These are phyloP conservation scores for Tricholoma saponaceum DNA, from an alignment of 768 basidiomycete genomes.

Conservation along the genomic window DNA sequence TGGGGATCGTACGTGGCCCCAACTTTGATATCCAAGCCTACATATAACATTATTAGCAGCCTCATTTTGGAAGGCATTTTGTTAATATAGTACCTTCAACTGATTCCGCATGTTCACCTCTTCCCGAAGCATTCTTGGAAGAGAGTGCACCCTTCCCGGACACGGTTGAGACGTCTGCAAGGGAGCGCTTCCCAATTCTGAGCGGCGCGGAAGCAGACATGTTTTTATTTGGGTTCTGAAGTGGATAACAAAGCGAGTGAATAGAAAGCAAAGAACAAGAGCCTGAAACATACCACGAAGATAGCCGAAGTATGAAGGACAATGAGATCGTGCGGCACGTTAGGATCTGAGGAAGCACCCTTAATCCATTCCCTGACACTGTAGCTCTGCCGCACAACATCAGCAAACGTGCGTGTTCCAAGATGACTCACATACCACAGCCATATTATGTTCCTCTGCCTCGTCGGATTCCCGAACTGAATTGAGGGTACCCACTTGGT, in stretches of 20 bases:
- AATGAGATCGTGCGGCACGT: not conserved
- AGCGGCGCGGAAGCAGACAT: not conserved
- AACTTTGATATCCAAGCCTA: not conserved
- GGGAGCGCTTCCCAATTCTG: too few relatives aligned
- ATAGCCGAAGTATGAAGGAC: not conserved
- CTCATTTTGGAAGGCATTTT: not conserved
- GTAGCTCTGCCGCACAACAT: not conserved
- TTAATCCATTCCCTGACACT: slow-evolving; percentile 1
- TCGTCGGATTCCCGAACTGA: not conserved
- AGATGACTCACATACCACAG: not conserved
- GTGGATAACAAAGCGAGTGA: not conserved
- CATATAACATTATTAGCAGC: too few relatives aligned
- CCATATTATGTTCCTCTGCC: not conserved
- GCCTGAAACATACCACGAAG: not conserved
- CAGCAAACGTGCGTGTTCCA: not conserved
- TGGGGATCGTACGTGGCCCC: not conserved
- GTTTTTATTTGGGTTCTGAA: not conserved
- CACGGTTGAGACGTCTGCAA: too few relatives aligned
- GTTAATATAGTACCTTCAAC: too few relatives aligned
- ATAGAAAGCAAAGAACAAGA: not conserved
- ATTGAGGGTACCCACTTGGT: slow-evolving; percentile 9
- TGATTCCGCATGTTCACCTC: too few relatives aligned
- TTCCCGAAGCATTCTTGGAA: too few relatives aligned
- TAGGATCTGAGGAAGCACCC: not conserved
- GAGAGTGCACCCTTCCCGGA: too few relatives aligned